Percentiles rank a stretch among this genome's conserved stretches.
Evolutionary conservation across 2,329 filamentous ascomycete genomes (phyloP).

Genomic region (Apiospora koreana): DNA sequence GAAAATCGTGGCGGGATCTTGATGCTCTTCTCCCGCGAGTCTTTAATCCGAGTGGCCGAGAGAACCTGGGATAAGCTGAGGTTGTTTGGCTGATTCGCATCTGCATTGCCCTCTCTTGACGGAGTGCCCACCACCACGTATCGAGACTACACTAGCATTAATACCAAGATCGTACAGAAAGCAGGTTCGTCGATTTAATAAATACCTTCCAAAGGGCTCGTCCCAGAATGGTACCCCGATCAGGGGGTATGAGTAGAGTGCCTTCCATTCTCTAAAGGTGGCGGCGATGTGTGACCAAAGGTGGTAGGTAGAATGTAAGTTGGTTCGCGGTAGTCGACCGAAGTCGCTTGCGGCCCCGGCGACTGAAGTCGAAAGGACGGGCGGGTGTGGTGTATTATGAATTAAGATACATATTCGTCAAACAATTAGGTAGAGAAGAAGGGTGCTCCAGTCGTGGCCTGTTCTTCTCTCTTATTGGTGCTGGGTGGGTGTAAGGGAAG

Average conservation of each 20-base stretch:
- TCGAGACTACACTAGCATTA: constrained; percentile 47
- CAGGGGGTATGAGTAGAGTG: constrained; percentile 49
- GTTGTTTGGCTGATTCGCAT: constrained; percentile 22
- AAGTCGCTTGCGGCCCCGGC: constrained; percentile 3
- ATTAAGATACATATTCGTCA: constrained; percentile 4
- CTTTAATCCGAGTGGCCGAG: constrained; percentile 40
- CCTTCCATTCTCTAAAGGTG: constrained; percentile 45
- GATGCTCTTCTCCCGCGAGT: constrained; percentile 36
- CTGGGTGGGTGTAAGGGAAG: not conserved
- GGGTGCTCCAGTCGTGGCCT: not conserved
- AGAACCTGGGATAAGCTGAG: constrained; percentile 41
- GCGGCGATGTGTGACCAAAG: not conserved
- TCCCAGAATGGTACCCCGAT: constrained; percentile 53
- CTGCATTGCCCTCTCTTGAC: constrained; percentile 31
- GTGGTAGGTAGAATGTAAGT: not conserved
- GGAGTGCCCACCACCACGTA: constrained; percentile 57
- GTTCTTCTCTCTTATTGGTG: constrained; percentile 1
- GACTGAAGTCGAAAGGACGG: not conserved
- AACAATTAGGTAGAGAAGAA: not conserved
- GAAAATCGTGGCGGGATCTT: constrained; percentile 36
- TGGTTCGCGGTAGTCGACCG: not conserved
- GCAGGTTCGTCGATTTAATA: not conserved
- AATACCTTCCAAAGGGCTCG: constrained; percentile 54
- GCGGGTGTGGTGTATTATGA: constrained; percentile 2
- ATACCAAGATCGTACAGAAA: constrained; percentile 14